Evolutionary conservation across 139 green algal species (phyloP), one percentile per base, ranked within the genome.

Genomic region (Micractinium conductrix): DNA sequence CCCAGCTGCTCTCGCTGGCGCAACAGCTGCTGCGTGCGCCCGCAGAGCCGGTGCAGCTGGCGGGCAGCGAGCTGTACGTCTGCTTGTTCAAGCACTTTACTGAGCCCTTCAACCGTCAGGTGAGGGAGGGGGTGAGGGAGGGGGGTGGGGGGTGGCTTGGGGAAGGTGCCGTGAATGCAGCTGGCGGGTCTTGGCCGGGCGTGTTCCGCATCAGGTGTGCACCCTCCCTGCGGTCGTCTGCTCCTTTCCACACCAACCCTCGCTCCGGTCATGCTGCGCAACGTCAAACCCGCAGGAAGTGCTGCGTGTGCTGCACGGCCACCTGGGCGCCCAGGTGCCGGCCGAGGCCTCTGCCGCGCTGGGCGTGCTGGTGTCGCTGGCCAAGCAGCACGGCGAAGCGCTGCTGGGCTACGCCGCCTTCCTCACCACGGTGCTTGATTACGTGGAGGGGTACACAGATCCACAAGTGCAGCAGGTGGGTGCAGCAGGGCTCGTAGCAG

Each of bases 391-490:
- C 33, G 70, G 85, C 6, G n/a, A 35, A 4, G 33, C n/a, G 7
- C 85, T 91, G n/a, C 19, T 87, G n/a, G 43, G 85, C 50, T 90
- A 91, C 44, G 79, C 87, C 33, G 73, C 76, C 37, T 91, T 91
- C 70, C 48, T 91, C 30, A 76, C 67, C 21, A 78, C 40, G 50
- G 74, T 91, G 14, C 53, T 91, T 37, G 85, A 91, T 35, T 78
- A 87, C n/a, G 42, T 91, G 21, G 78, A 82, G 28, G 73, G 19
- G 40, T 91, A 88, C 69, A 74, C 80, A 0, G 69, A 83, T 35
- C 50, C 58, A 24, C 87, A 91, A 84, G 68, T 84, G 40, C 78
- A 86, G 60, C 74, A 85, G 71, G 80, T 83, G 53, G 21, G 68
- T 17, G 43, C 43, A 35, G n/a, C n/a, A n/a, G n/a, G n/a, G n/a